Percentiles rank a stretch among this genome's conserved stretches.
phyloP scores from a whole-genome alignment of 1,284 basidiomycete species.

The Ceratobasidium sp. region DNA sequence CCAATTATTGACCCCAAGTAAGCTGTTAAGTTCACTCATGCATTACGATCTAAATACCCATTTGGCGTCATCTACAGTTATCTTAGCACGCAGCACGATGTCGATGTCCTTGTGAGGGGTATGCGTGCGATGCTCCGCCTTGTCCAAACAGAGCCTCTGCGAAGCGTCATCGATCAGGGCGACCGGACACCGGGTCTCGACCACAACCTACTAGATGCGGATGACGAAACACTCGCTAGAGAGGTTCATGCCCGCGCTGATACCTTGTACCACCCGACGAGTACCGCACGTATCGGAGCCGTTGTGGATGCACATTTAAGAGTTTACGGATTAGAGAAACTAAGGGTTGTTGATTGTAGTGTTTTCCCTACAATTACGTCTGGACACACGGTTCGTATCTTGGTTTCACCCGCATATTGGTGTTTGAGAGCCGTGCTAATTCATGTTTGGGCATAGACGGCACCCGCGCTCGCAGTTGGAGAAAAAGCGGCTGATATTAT shows the following conservation, averaged over 20 bases:
- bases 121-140: conserved; percentile 37
- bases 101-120: conserved; percentile 44
- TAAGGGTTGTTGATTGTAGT: conserved; percentile 68
- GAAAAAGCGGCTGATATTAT: conserved; percentile 73
- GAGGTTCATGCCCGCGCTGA: conserved; percentile 61
- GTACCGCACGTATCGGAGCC: conserved; percentile 69
- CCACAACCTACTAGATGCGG: conserved; percentile 48
- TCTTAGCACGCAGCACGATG: conserved; percentile 43
- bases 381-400: conserved; percentile 67
- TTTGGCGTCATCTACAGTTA: not conserved
- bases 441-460: conserved; percentile 60
- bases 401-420: too few species aligned
- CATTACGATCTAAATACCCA: not conserved
- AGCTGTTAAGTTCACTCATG: not conserved
- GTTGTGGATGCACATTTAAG: conserved; percentile 59
- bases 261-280: conserved; percentile 68
- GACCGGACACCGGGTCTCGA: conserved; percentile 50
- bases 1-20: conserved; percentile 46
- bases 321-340: conserved; percentile 56
- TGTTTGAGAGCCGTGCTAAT: not conserved
- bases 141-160: conserved; percentile 43
- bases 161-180: conserved; percentile 45
- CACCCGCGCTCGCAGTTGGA: conserved; percentile 66
- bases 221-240: conserved; percentile 52
- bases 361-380: conserved; percentile 68